A percentile compares a stretch with the other conserved stretches of the same genome.
Conservation (phyloP, 768 basidiomycete species). For the Lactarius deliciosus region DNA sequence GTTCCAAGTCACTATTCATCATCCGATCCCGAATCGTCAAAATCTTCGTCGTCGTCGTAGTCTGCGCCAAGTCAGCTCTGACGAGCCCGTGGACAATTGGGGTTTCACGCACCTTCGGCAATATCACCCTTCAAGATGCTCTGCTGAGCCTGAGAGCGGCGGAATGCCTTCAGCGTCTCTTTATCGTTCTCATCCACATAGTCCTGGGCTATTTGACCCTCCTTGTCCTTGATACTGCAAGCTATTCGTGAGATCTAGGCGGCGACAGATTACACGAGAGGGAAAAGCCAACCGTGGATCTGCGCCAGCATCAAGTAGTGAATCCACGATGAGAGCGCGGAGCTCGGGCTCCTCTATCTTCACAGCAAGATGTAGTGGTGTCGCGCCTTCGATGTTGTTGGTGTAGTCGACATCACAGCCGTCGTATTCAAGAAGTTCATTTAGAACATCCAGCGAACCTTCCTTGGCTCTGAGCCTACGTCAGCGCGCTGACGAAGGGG, state of each 20-base stretch:
- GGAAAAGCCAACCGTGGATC: conserved; percentile 53
- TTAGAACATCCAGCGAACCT: conserved; percentile 63
- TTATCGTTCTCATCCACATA: conserved; percentile 53
- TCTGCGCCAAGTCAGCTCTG: conserved; percentile 25
- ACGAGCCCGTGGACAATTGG: not conserved
- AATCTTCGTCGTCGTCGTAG: conserved; percentile 34
- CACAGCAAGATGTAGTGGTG: conserved; percentile 77
- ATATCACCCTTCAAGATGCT: conserved; percentile 60
- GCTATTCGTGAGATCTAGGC: not conserved
- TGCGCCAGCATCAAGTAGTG: conserved; percentile 77
- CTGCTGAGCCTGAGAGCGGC: conserved; percentile 52
- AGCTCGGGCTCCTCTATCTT: conserved; percentile 54
- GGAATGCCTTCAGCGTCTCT: conserved; percentile 51
- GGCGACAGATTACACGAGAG: not conserved
- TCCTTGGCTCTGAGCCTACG: conserved; percentile 45
- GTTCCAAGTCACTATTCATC: conserved; percentile 31
- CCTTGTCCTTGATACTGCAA: conserved; percentile 68
- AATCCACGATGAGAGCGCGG: conserved; percentile 54
- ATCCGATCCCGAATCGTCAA: conserved; percentile 32
- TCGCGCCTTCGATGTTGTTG: conserved; percentile 67
- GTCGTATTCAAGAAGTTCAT: conserved; percentile 70
- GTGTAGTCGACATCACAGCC: conserved; percentile 79
- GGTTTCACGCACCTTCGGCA: conserved; percentile 50
- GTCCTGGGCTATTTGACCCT: conserved; percentile 56
- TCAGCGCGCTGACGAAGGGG: conserved; percentile 7